These are phyloP conservation scores for Butyriboletus appendiculatus DNA, from an alignment of 1,284 basidiomycete species.

Conservation along the genomic window DNA sequence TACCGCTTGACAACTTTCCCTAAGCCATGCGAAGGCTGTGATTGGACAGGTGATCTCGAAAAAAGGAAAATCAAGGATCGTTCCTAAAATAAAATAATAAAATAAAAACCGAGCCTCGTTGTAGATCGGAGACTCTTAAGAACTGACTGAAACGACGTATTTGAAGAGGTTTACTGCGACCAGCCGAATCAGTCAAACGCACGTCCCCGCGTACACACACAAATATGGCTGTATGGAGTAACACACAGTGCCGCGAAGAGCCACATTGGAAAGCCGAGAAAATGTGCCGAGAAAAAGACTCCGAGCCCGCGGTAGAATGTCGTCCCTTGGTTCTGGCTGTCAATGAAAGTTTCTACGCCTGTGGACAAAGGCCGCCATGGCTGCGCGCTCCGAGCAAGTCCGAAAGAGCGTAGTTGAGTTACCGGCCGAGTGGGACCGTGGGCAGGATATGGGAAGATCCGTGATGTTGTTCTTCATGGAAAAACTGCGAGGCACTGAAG, in stretches of 20 bases:
- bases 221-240: conserved; percentile 6
- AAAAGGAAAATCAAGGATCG: conserved; percentile 18
- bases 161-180: conserved; percentile 7
- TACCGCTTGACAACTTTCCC: conserved; percentile 22
- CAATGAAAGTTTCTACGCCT: conserved; percentile 9
- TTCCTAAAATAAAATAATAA: conserved; percentile 2
- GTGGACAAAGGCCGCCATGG: conserved; percentile 10
- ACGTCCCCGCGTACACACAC: too few relatives aligned
- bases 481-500: neutral
- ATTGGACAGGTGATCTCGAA: conserved; percentile 10
- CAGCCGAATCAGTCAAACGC: too few relatives aligned
- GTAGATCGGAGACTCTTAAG: too few relatives aligned
- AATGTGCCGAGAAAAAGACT: conserved; percentile 5
- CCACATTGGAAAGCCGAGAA: conserved; percentile 6
- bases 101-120: conserved; percentile 7
- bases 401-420: conserved; percentile 18
- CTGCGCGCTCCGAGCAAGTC: conserved; percentile 7
- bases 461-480: too few relatives aligned
- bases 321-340: conserved; percentile 17
- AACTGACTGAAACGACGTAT: too few relatives aligned
- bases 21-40: conserved; percentile 13
- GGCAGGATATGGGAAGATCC: conserved; percentile 22
- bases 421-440: conserved; percentile 16
- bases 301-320: conserved; percentile 10
- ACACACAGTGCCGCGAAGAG: conserved; percentile 10